Base-by-base conservation (phyloP, 2,329 filamentous ascomycete genomes). In the Cordyceps farinosa region DNA sequence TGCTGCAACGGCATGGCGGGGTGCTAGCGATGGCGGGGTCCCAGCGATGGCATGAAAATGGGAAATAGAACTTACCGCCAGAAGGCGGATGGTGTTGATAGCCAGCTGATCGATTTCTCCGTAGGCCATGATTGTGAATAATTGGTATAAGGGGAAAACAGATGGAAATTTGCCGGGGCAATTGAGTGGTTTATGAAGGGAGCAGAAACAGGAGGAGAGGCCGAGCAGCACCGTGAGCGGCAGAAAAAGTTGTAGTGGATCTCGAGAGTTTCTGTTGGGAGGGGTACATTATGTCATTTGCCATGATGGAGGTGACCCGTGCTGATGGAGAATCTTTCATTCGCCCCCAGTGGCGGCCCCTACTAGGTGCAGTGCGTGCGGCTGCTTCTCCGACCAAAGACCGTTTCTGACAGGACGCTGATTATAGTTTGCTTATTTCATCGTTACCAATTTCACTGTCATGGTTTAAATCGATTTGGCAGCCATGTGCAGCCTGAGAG, bases 31-130 rank as follows among this genome's bases (percentile, higher is more conserved):
- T 40, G 38, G 59, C 36, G 52, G 53, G 47, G 62, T 57, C 29
- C 11, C 57, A 44, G 56, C 48, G 56, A 60, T 52, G 53, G 42
- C 29, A 34, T 34, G 29, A 66, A 69, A 67, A 68, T 66, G 66
- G 67, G 66, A 63, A 52, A 62, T 66, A 30, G 4, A 27, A 89
- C 92, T 80, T 89, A 98, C 95, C 78, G 95, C 93, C 73, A 99
- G 87, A 76, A 92, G 81, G 79, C 95, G 91, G 84, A 99, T 98
- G 79, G 94, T 97, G 89, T 98, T 98, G 83, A 99, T 92, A 76
- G 92, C 90, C 81, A 92, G 87, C 84, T 89, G 83, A 79, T 99
- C 95, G 76, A 88, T 79, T 74, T 98, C 90, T 78, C 85, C 85
- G 86, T 90, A 97, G 79, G 88, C 88, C 94, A 98, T 98, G 79